Evolutionary conservation across 768 basidiomycete genomes (phyloP).

Genomic region (Leucogyrophana mollusca): DNA sequence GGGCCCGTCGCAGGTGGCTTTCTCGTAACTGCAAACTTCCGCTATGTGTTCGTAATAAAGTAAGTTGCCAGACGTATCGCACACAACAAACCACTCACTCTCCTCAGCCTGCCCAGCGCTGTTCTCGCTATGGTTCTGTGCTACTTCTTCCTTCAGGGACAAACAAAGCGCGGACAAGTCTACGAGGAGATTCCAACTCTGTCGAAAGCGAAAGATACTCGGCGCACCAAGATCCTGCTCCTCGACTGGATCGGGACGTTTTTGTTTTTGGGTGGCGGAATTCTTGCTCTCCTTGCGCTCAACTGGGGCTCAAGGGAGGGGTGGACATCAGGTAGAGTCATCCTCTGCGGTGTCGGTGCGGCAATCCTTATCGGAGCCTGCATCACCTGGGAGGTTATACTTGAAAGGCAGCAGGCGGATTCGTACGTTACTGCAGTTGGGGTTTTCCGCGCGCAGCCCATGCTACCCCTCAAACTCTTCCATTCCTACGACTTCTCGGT

Average conservation of each 20-base stretch:
- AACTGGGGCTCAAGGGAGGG: slow-evolving; percentile 46
- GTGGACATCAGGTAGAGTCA: slow-evolving; percentile 46
- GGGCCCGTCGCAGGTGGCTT: slow-evolving; percentile 46
- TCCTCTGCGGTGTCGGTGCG: slow-evolving; percentile 46
- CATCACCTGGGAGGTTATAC: slow-evolving; percentile 41
- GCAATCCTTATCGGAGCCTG: slow-evolving; percentile 38
- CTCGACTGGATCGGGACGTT: slow-evolving; percentile 49
- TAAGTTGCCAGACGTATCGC: slow-evolving; percentile 17
- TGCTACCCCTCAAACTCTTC: slow-evolving; percentile 48
- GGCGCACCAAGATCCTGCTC: slow-evolving; percentile 28
- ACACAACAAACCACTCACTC: background rate
- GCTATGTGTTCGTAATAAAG: slow-evolving; percentile 61
- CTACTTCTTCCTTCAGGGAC: slow-evolving; percentile 41
- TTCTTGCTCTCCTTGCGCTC: slow-evolving; percentile 47
- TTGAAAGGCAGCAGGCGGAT: slow-evolving; percentile 23
- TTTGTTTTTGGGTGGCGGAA: slow-evolving; percentile 42
- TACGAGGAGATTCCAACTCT: slow-evolving; percentile 10
- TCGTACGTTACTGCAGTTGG: slow-evolving; percentile 6
- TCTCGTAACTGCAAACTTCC: slow-evolving; percentile 38
- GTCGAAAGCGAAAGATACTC: slow-evolving; percentile 9
- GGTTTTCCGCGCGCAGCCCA: slow-evolving; percentile 34
- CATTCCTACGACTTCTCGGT: slow-evolving; percentile 39
- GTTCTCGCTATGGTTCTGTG: slow-evolving; percentile 36
- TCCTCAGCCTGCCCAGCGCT: slow-evolving; percentile 38
- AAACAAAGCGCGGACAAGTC: slow-evolving; percentile 18